Evolutionary conservation across 768 basidiomycete species (phyloP).

Genomic region (Tubosaeta sp.): DNA sequence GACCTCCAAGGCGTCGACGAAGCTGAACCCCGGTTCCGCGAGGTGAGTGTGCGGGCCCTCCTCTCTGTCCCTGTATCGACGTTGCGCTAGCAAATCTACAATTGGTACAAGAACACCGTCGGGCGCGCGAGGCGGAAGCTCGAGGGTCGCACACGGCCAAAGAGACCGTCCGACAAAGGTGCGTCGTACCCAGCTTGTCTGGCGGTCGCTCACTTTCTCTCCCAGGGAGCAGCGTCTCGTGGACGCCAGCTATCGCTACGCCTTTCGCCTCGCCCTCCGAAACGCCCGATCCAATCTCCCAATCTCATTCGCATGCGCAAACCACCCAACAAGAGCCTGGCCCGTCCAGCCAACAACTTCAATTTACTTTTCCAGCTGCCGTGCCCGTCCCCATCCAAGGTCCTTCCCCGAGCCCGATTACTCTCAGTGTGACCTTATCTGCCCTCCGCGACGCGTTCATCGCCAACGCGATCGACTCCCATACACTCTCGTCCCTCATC

Average conservation of each 20-base stretch:
- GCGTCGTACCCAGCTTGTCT: background rate
- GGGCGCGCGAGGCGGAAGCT: conserved; percentile 56
- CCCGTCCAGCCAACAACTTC: conserved; percentile 35
- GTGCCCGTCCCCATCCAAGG: conserved; percentile 39
- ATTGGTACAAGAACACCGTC: conserved; percentile 71
- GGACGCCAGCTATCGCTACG: conserved; percentile 36
- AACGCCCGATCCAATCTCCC: conserved; percentile 31
- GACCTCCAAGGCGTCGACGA: conserved; percentile 55
- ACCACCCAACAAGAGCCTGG: conserved; percentile 25
- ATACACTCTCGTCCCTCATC: conserved; percentile 51
- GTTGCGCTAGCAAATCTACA: conserved; percentile 52
- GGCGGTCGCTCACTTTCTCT: background rate
- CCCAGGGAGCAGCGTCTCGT: conserved; percentile 28
- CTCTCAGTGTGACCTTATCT: conserved; percentile 27
- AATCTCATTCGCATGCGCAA: conserved; percentile 1
- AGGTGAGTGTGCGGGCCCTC: conserved; percentile 34
- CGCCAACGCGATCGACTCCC: conserved; percentile 39
- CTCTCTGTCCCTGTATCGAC: background rate
- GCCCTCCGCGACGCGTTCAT: conserved; percentile 31
- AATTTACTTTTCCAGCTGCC: conserved; percentile 41
- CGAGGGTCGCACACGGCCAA: conserved; percentile 50
- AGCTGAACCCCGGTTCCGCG: conserved; percentile 55
- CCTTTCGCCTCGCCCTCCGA: conserved; percentile 33
- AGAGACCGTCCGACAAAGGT: conserved; percentile 52
- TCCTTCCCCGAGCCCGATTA: conserved; percentile 14